A percentile compares a stretch with the other conserved stretches of the same genome.
phyloP scores from a whole-genome alignment of 2,329 filamentous ascomycete genomes.

The Calonectria montana region DNA sequence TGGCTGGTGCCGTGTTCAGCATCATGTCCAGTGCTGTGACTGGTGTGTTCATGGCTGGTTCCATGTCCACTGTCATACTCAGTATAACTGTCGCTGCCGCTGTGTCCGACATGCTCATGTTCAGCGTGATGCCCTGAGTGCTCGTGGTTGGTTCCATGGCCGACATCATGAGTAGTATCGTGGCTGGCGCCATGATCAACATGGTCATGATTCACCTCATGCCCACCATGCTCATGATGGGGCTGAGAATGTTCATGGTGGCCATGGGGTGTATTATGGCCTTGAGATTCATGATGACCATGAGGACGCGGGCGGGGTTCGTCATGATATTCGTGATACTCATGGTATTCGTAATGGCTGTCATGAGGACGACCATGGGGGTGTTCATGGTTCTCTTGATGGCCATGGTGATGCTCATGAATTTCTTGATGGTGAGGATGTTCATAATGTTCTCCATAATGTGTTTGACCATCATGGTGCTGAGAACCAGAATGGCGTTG shows the following conservation, averaged over 20 bases:
- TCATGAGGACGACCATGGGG: not conserved
- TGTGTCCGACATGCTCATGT: not conserved
- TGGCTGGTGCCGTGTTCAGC: not conserved
- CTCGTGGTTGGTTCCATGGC: not conserved
- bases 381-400: not conserved
- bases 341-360: slow-evolving; percentile 2
- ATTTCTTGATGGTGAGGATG: not conserved
- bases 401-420: not conserved
- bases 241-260: not conserved
- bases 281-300: not conserved
- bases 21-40: not conserved
- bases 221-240: not conserved
- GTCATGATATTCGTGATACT: slow-evolving; percentile 17
- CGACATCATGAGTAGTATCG: not conserved
- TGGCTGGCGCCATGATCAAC: not conserved
- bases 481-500: not conserved
- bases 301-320: not conserved
- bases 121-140: not conserved
- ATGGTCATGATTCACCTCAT: not conserved
- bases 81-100: not conserved
- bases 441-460: not conserved
- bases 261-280: not conserved
- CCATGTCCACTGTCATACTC: not conserved
- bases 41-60: not conserved
- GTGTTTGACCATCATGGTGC: not conserved